A percentile compares a stretch with the other conserved stretches of the same genome.
These are phyloP conservation scores for Hericium rajendrae DNA, from an alignment of 768 basidiomycete genomes.

Conservation along the genomic window DNA sequence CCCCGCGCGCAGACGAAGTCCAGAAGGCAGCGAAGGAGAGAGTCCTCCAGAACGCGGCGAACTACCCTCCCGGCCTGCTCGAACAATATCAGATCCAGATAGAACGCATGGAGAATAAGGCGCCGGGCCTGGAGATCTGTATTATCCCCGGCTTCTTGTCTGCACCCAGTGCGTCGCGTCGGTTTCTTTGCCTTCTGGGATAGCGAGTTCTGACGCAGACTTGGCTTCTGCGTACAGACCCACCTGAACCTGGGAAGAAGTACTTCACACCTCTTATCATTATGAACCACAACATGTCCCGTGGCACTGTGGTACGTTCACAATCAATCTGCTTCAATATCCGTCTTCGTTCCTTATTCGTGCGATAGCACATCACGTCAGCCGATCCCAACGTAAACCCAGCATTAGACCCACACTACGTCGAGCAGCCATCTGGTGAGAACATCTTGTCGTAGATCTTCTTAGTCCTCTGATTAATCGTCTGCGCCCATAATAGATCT, in stretches of 20 bases:
- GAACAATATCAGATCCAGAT: conserved; percentile 9
- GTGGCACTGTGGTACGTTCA: conserved; percentile 12
- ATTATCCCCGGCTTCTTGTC: neutral
- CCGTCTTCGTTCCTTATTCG: neutral
- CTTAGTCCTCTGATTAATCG: neutral
- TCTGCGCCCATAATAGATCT: conserved; percentile 1
- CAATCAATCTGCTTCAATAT: neutral
- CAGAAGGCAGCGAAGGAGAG: conserved; percentile 4
- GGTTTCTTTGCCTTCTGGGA: too few relatives aligned
- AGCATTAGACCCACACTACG: conserved; percentile 12
- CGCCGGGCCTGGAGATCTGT: conserved; percentile 3
- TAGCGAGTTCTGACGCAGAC: neutral
- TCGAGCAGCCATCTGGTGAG: conserved; percentile 13
- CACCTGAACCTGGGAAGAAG: conserved; percentile 4
- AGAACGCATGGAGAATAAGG: conserved; percentile 1
- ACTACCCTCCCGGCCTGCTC: conserved; percentile 3
- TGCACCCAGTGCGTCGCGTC: neutral
- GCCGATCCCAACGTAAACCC: conserved; percentile 9
- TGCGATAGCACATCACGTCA: conserved; percentile 9
- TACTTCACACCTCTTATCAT: neutral
- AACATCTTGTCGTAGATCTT: too few relatives aligned
- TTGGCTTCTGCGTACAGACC: neutral
- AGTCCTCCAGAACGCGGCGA: neutral
- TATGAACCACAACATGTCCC: conserved; percentile 7
- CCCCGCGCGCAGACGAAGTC: neutral